Evolutionary conservation across 805 yeast species (phyloP), one percentile per base, ranked within the genome.

Genomic region (Maudiozyma saulgeensis): DNA sequence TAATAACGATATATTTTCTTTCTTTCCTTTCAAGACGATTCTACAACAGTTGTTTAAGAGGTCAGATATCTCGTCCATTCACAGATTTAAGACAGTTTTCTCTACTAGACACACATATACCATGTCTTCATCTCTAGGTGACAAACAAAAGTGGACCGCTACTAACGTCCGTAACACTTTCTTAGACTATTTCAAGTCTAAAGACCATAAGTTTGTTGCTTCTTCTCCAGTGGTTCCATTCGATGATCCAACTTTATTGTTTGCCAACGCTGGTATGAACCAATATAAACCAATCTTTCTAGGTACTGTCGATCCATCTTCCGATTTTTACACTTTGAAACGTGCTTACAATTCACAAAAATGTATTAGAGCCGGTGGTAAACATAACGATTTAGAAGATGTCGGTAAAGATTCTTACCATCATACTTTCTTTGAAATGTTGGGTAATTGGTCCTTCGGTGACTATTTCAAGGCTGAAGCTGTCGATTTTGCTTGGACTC

Each of bases 381-480:
- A 93, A 71, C 99, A 93, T 71, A 85, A 85, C 60, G 99, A 93
- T 73, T 79, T 93, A 65, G 99, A 93, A 67, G 99, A 93, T 69
- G 99, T 93, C 45, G 99, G 99, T 55, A 82, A 85, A 63, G 99
- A 93, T 70, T 87, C 96, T 47, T 93, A 93, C 66, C 99, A 93
- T 68, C 99, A 93, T 69, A 93, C 99, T 16, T 95, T 95, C 66
- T 93, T 93, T 60, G 99, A 93, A 73, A 93, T 93, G 99, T 79
- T 93, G 71, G 99, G 99, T 63, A 93, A 93, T 76, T 93, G 99
- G 99, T 93, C 99, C 6, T 93, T 93, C 69, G 99, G 99, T 62
- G 99, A 93, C 71, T 93, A 93, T 68, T 93, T 93, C 81, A 93
- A 93, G 69, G 80, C 84, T 61, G 99, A 89, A 64, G 98, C 98